A percentile compares a stretch with the other conserved stretches of the same genome.
phyloP scores from a whole-genome alignment of 73 alveolate genomes.

The Paramecium tetraurelia region DNA sequence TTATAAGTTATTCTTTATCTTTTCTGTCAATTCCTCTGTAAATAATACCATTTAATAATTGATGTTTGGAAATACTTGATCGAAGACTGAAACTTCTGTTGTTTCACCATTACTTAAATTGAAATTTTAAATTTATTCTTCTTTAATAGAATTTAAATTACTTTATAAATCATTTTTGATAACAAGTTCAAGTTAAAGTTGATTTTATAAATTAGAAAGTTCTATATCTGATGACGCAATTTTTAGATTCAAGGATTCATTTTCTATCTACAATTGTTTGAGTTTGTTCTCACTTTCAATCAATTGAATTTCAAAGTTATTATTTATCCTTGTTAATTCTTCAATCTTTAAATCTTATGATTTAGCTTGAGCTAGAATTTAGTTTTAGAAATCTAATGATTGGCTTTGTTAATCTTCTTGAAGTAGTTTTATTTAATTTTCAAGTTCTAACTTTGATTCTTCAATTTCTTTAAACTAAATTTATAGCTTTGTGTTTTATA shows the following conservation, averaged over 20 bases:
- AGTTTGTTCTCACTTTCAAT: neutral
- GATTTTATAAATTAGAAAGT: neutral
- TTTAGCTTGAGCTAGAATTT: neutral
- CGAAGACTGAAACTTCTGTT: neutral
- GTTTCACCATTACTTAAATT: neutral
- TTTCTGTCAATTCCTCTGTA: neutral
- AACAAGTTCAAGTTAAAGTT: neutral
- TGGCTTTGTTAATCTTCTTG: neutral
- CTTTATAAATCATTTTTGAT: neutral
- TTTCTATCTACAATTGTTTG: neutral
- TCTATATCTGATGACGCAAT: neutral
- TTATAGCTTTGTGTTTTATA: neutral
- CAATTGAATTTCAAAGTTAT: neutral
- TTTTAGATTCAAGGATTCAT: neutral
- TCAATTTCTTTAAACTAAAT: neutral
- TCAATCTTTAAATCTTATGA: neutral
- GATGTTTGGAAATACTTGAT: neutral
- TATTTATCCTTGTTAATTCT: neutral
- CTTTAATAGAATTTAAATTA: neutral
- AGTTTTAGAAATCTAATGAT: neutral
- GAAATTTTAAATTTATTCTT: neutral
- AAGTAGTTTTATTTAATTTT: neutral
- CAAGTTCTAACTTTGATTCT: neutral
- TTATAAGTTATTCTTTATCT: neutral
- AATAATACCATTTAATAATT: neutral